Evolutionary conservation across 2,329 filamentous ascomycete genomes (phyloP).

Genomic region (Chrysoporthe cubensis): DNA sequence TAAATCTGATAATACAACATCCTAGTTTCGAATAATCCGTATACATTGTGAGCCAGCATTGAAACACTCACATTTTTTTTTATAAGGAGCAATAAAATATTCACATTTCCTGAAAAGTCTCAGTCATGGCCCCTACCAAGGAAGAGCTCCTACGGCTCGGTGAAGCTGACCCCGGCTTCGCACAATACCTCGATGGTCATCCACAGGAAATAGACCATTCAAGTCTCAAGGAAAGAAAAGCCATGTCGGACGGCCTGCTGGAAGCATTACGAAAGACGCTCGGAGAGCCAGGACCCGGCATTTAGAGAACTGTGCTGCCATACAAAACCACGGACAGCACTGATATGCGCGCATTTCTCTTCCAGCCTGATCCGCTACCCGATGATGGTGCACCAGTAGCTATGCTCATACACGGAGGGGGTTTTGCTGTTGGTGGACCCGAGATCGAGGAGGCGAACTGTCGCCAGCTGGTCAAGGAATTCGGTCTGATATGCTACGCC

Average conservation of each 20-base stretch:
- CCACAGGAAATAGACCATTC: neutral
- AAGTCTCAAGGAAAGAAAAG: neutral
- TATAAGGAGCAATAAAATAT: neutral
- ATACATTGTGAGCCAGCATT: neutral
- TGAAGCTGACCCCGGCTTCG: neutral
- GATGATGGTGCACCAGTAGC: neutral
- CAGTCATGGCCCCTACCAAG: neutral
- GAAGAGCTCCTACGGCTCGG: neutral
- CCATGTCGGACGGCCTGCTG: neutral
- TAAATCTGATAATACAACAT: neutral
- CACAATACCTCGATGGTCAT: neutral
- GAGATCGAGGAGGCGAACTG: neutral
- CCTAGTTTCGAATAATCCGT: neutral
- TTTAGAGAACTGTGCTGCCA: neutral
- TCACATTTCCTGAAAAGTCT: neutral
- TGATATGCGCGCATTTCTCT: neutral
- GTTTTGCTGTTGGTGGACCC: neutral
- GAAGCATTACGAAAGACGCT: neutral
- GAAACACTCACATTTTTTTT: neutral
- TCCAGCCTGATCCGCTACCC: neutral
- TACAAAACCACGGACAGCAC: neutral
- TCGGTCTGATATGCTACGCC: neutral
- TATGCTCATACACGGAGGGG: neutral
- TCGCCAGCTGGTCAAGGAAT: neutral
- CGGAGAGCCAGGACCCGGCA: neutral